These are phyloP conservation scores for Ogataea dorogensis DNA, from an alignment of 805 yeast genomes.

Conservation along the genomic window DNA sequence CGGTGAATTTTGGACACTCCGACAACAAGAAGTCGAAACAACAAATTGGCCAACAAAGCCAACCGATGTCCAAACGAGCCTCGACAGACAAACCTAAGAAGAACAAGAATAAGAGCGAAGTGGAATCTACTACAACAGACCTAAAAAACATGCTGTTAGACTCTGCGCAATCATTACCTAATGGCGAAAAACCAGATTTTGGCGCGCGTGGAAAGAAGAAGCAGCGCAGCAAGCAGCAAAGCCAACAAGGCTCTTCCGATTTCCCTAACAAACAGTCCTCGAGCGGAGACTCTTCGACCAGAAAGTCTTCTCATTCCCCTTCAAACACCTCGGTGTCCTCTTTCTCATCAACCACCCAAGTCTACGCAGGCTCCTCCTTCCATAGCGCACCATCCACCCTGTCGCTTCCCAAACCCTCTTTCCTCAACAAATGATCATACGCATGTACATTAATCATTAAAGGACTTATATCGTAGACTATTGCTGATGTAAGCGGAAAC, in stretches of 20 bases:
- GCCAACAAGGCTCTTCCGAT: slow-evolving; percentile 20
- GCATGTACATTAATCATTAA: slow-evolving; percentile 12
- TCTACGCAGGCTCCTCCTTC: slow-evolving; percentile 57
- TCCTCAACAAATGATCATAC: slow-evolving; percentile 29
- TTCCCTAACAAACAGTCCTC: slow-evolving; percentile 4
- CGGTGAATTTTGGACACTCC: slow-evolving; percentile 28
- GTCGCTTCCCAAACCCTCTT: slow-evolving; percentile 55
- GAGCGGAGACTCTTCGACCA: slow-evolving; percentile 18
- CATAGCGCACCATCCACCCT: slow-evolving; percentile 56
- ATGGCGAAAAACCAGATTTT: slow-evolving; percentile 24
- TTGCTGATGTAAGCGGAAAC: slow-evolving; percentile 7
- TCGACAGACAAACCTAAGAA: slow-evolving; percentile 16
- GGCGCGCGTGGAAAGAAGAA: slow-evolving; percentile 16
- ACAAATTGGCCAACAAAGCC: slow-evolving; percentile 3
- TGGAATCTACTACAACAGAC: slow-evolving; percentile 24
- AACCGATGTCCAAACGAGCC: slow-evolving; percentile 10
- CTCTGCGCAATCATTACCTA: slow-evolving; percentile 22
- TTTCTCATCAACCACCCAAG: slow-evolving; percentile 18
- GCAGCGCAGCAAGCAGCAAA: slow-evolving; percentile 5
- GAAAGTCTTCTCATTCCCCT: slow-evolving; percentile 11
- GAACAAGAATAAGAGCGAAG: slow-evolving; percentile 19
- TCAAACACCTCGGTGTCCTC: slow-evolving; percentile 15
- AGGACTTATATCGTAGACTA: slow-evolving; percentile 1
- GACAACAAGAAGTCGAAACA: slow-evolving; percentile 19
- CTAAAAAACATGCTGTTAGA: slow-evolving; percentile 21